Percentiles rank a stretch among this genome's conserved stretches.
These are phyloP conservation scores for Metschnikowia cerradonensis DNA, from an alignment of 805 yeast species.

Conservation along the genomic window DNA sequence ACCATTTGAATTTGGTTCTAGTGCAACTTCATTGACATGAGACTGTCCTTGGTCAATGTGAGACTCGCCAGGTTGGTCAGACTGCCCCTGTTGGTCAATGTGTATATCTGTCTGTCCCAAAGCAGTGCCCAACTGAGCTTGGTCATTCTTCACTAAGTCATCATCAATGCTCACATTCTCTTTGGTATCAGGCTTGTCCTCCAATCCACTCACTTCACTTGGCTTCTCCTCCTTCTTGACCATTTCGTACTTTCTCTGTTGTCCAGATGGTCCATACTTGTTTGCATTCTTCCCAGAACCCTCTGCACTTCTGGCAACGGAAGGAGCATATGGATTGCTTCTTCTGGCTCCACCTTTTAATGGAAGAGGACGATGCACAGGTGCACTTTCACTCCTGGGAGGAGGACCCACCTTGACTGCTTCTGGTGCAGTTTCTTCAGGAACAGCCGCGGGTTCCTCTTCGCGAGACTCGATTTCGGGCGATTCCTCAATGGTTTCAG, in stretches of 20 bases:
- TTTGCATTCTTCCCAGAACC: constrained; percentile 2
- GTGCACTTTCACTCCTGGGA: not conserved
- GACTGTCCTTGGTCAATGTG: not conserved
- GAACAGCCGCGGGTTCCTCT: not conserved
- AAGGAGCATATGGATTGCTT: constrained; percentile 1
- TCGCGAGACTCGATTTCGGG: not conserved
- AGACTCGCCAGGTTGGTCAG: not conserved
- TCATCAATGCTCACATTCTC: not conserved
- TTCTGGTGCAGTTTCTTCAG: not conserved
- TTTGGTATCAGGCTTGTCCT: not conserved
- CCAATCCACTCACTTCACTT: not conserved
- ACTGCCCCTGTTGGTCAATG: too few species aligned
- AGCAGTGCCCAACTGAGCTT: too few species aligned
- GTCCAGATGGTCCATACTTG: constrained; percentile 13
- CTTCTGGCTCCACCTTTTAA: constrained; percentile 1
- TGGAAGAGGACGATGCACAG: not conserved
- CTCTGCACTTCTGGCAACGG: constrained; percentile 14
- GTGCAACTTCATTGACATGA: not conserved
- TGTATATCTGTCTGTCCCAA: too few species aligned
- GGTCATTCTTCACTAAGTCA: too few species aligned
- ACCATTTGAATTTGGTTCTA: not conserved
- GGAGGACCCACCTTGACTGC: not conserved
- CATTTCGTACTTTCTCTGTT: constrained; percentile 7
- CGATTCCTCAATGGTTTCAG: constrained; percentile 1
- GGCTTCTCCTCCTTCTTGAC: constrained; percentile 6